These are phyloP conservation scores for Clathrospora elynae DNA, from an alignment of 2,329 filamentous ascomycete species.

Conservation along the genomic window DNA sequence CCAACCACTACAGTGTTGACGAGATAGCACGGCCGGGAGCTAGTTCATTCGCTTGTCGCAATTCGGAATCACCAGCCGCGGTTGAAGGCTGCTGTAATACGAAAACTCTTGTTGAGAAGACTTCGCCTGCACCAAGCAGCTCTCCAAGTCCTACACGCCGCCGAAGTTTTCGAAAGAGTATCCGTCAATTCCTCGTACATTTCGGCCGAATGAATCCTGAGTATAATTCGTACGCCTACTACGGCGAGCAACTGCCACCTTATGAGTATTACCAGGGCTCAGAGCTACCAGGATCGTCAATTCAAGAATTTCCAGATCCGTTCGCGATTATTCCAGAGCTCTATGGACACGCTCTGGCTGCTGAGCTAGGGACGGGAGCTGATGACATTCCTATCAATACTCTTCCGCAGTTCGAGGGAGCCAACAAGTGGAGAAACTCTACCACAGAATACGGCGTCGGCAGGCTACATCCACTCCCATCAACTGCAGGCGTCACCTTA, in stretches of 20 bases:
- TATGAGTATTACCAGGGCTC: neutral
- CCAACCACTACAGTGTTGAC: neutral
- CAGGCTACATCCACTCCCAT: neutral
- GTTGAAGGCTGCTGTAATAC: neutral
- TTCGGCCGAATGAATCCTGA: slow-evolving; percentile 5
- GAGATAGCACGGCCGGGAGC: neutral
- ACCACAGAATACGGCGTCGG: neutral
- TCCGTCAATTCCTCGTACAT: slow-evolving; percentile 1
- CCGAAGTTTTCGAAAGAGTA: slow-evolving; percentile 3
- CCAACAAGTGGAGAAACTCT: neutral
- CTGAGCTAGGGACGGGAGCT: slow-evolving; percentile 4
- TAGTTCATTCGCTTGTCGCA: slow-evolving; percentile 1
- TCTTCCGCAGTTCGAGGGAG: no score
- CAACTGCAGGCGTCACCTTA: neutral
- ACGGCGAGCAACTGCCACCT: neutral
- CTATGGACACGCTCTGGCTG: neutral
- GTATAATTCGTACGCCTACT: neutral
- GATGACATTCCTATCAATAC: no score
- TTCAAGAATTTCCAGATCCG: slow-evolving; percentile 3
- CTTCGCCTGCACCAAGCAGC: neutral
- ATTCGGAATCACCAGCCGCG: neutral
- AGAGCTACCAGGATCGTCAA: slow-evolving; percentile 1
- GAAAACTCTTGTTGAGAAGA: neutral
- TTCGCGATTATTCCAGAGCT: slow-evolving; percentile 3
- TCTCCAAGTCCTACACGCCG: neutral